Evolutionary conservation across 2,329 filamentous ascomycete species (phyloP).

Genomic region (Helotiales sp.): DNA sequence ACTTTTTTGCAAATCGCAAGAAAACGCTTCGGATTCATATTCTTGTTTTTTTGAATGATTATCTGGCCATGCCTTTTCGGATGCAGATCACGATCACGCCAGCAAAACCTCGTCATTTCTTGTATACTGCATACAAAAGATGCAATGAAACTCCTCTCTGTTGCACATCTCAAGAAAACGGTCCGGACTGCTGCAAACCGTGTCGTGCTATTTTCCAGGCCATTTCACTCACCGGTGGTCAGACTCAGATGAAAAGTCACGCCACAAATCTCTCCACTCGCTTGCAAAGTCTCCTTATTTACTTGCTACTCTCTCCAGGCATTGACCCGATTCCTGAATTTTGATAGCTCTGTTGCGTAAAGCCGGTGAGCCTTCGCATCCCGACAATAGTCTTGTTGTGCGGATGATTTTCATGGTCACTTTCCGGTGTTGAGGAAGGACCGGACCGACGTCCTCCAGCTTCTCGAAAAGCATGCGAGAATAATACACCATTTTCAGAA

Average conservation of each 20-base stretch:
- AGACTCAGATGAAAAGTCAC: neutral
- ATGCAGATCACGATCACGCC: neutral
- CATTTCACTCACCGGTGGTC: neutral
- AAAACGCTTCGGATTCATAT: neutral
- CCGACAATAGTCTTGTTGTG: neutral
- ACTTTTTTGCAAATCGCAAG: neutral
- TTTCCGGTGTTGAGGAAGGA: too few relatives aligned
- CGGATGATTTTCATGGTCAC: neutral
- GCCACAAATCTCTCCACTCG: neutral
- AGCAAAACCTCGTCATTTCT: neutral
- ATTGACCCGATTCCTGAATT: neutral
- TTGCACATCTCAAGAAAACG: constrained; percentile 7
- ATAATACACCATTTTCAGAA: neutral
- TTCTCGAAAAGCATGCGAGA: too few relatives aligned
- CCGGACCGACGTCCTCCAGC: too few relatives aligned
- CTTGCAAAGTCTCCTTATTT: neutral
- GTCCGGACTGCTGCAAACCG: neutral
- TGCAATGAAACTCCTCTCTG: neutral
- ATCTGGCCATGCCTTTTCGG: neutral
- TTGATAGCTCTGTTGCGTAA: neutral
- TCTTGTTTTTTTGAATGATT: neutral
- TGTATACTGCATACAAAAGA: neutral
- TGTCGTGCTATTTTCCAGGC: neutral
- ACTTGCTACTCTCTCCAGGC: neutral
- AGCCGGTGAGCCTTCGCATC: neutral